These are phyloP conservation scores for Penicillium sp. DNA, from an alignment of 2,329 filamentous ascomycete genomes.

Conservation along the genomic window DNA sequence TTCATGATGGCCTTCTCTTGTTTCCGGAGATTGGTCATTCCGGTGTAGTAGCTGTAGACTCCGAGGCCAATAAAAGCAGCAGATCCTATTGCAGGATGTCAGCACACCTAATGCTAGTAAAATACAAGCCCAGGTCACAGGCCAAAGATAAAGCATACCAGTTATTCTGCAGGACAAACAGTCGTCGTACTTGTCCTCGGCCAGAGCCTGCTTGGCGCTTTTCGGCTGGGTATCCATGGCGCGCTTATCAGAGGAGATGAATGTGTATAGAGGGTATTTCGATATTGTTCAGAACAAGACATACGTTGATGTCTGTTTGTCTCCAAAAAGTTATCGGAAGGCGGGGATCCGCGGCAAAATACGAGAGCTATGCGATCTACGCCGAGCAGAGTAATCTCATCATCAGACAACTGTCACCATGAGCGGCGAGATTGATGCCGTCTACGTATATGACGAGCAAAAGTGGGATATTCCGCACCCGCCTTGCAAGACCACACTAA, in stretches of 20 bases:
- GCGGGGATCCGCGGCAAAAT: slow-evolving; percentile 31
- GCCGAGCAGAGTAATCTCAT: slow-evolving; percentile 1
- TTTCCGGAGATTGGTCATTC: slow-evolving; percentile 60
- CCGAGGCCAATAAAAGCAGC: slow-evolving; percentile 67
- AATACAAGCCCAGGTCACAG: not conserved
- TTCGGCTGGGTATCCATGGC: slow-evolving; percentile 49
- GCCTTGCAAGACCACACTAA: slow-evolving; percentile 8
- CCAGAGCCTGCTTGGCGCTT: slow-evolving; percentile 51
- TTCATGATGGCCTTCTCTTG: slow-evolving; percentile 55
- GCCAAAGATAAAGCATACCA: slow-evolving; percentile 41
- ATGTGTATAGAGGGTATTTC: slow-evolving; percentile 30
- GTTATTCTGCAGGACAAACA: slow-evolving; percentile 63
- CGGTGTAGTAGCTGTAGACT: slow-evolving; percentile 67
- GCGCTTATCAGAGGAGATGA: slow-evolving; percentile 38
- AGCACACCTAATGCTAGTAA: slow-evolving; percentile 1
- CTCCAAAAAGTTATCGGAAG: slow-evolving; percentile 15
- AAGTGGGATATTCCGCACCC: slow-evolving; percentile 53
- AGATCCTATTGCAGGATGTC: slow-evolving; percentile 48
- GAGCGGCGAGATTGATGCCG: slow-evolving; percentile 82
- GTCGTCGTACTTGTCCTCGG: slow-evolving; percentile 45
- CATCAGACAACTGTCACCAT: slow-evolving; percentile 45
- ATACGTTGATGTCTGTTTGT: not conserved
- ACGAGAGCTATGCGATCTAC: slow-evolving; percentile 17
- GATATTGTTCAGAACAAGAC: not conserved
- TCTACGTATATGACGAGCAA: slow-evolving; percentile 95